Conservation (phyloP, 106 monocot species). For the Platanthera guangdongensis region DNA sequence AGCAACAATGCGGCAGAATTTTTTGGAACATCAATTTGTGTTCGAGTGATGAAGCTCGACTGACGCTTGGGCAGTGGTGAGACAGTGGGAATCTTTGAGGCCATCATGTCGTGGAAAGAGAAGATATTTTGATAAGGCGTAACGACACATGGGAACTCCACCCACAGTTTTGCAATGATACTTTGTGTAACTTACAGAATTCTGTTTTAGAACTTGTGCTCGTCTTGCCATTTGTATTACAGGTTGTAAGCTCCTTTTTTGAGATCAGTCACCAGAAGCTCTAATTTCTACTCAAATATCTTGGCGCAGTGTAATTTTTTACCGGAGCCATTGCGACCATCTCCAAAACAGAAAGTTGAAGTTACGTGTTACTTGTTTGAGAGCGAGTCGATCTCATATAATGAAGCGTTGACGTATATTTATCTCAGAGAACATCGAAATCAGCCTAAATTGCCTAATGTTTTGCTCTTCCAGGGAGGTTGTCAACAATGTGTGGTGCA, state of each 20-base stretch:
- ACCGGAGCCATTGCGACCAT: no score
- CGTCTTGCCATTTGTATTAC: no score
- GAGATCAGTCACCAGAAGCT: no score
- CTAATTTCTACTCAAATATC: no score
- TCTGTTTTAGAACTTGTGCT: conserved; percentile 19
- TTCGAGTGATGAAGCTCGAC: conserved; percentile 3
- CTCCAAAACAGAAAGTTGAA: no score
- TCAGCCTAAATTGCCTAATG: not conserved
- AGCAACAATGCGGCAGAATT: not conserved
- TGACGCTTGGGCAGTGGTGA: conserved; percentile 2
- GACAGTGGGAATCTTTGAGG: conserved; percentile 4
- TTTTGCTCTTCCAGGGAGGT: conserved; percentile 52
- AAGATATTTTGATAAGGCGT: conserved; percentile 12
- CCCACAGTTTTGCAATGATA: conserved; percentile 38
- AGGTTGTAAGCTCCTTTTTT: no score
- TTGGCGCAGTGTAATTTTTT: no score
- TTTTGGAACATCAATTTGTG: not conserved
- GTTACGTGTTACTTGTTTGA: not conserved
- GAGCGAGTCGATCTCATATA: conserved; percentile 26
- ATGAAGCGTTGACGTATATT: not conserved
- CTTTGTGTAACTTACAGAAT: conserved; percentile 31
- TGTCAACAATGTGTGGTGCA: conserved; percentile 80
- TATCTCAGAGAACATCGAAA: not conserved
- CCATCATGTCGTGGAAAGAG: conserved; percentile 10
- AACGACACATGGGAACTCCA: conserved; percentile 6